These are phyloP conservation scores for Astrocystis sublimbata DNA, from an alignment of 495 filamentous ascomycete species.

Conservation along the genomic window DNA sequence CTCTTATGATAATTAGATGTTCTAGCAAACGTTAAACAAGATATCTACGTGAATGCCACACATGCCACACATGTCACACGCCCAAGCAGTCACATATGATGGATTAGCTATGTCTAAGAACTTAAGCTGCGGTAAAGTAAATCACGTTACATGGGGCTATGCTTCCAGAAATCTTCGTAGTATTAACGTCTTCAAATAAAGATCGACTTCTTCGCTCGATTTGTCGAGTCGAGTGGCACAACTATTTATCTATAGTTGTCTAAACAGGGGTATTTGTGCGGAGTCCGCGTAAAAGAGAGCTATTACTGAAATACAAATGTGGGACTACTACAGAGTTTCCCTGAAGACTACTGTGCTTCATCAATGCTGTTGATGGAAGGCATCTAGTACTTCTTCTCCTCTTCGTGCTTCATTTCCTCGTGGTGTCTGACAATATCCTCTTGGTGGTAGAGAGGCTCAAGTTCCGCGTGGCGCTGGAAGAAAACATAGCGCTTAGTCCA, in stretches of 20 bases:
- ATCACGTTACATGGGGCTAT: too few species aligned
- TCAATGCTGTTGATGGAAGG: not conserved
- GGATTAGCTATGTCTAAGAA: too few species aligned
- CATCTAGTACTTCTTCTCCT: not conserved
- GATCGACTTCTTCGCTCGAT: too few species aligned
- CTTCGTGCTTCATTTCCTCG: too few species aligned
- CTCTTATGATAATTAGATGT: too few species aligned
- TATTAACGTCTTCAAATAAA: not conserved
- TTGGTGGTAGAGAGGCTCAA: slow-evolving; percentile 63
- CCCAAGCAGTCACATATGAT: too few species aligned
- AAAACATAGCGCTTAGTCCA: slow-evolving; percentile 70
- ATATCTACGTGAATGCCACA: too few species aligned
- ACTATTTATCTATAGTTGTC: slow-evolving; percentile 6
- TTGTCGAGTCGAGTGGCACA: not conserved
- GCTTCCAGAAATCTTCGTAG: not conserved
- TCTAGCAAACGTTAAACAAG: too few species aligned
- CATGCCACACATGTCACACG: too few species aligned
- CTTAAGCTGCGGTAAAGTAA: too few species aligned
- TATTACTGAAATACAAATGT: not conserved
- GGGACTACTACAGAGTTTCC: not conserved
- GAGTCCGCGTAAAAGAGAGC: not conserved
- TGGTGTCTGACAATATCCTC: too few species aligned
- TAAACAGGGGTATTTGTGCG: not conserved
- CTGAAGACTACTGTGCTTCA: not conserved
- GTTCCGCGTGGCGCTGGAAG: slow-evolving; percentile 49